Conservation (phyloP, 148 eudicot species). For the Persicaria tinctoria region DNA sequence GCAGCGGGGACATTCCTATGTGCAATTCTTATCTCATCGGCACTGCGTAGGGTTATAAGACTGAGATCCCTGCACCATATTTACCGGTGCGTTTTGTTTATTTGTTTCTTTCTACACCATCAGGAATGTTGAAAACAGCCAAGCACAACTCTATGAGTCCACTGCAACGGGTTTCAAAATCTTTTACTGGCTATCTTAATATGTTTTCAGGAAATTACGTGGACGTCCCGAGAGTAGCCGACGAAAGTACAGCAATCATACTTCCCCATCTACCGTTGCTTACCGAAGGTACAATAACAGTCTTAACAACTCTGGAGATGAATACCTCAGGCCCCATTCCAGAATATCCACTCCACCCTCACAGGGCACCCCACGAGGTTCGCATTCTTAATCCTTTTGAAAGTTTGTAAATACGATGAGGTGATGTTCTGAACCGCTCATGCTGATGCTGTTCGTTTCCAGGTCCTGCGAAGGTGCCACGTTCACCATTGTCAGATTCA, state of each 20-base stretch:
- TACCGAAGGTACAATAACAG: conserved; percentile 17
- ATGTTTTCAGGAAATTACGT: conserved; percentile 32
- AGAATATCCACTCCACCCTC: conserved; percentile 22
- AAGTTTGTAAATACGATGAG: not conserved
- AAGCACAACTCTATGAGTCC: not conserved
- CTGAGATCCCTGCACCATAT: conserved; percentile 33
- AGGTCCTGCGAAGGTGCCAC: conserved; percentile 32
- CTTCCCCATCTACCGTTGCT: conserved; percentile 26
- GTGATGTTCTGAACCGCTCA: not conserved
- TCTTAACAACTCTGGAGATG: conserved; percentile 25
- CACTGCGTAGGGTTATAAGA: conserved; percentile 32
- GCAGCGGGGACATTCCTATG: conserved; percentile 52
- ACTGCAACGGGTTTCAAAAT: not conserved
- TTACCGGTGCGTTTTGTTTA: conserved; percentile 37
- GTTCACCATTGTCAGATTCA: conserved; percentile 29
- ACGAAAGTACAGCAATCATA: conserved; percentile 24
- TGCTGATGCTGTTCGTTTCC: conserved; percentile 14
- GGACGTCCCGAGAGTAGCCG: conserved; percentile 22
- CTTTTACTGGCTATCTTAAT: not conserved
- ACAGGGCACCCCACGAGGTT: conserved; percentile 30
- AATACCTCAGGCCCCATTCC: conserved; percentile 23
- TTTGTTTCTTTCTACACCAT: not conserved
- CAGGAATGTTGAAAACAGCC: not conserved
- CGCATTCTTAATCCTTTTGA: conserved; percentile 9
- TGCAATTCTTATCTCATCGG: conserved; percentile 41